These are phyloP conservation scores for Phytopythium aichiense DNA, from an alignment of 352 stramenopile genomes.

Conservation along the genomic window DNA sequence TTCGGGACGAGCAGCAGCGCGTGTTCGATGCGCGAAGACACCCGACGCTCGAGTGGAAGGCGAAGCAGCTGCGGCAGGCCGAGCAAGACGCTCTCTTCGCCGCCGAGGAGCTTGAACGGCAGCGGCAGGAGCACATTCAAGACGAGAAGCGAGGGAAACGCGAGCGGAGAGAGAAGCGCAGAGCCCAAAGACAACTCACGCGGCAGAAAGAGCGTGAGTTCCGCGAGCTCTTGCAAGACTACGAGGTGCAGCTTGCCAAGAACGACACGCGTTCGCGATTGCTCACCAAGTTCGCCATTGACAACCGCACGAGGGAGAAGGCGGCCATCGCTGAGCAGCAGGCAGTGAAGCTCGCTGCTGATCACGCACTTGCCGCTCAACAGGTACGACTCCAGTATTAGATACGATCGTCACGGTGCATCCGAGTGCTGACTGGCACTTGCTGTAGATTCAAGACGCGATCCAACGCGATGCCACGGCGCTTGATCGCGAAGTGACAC, in stretches of 20 bases:
- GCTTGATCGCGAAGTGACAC: slow-evolving; percentile 15
- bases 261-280: slow-evolving; percentile 40
- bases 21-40: slow-evolving; percentile 38
- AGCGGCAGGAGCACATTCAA: slow-evolving; percentile 9
- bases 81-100: slow-evolving; percentile 31
- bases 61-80: slow-evolving; percentile 26
- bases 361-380: slow-evolving; percentile 3
- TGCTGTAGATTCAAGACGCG: background rate
- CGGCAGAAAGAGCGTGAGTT: slow-evolving; percentile 51
- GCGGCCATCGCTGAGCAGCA: slow-evolving; percentile 6
- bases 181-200: slow-evolving; percentile 34
- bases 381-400: slow-evolving; percentile 1
- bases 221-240: slow-evolving; percentile 32
- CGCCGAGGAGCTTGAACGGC: slow-evolving; percentile 21
- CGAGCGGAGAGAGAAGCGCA: slow-evolving; percentile 45
- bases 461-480: slow-evolving; percentile 1
- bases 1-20: slow-evolving; percentile 35
- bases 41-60: slow-evolving; percentile 51
- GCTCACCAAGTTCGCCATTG: slow-evolving; percentile 41
- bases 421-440: background rate
- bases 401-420: background rate
- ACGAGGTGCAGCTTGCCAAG: slow-evolving; percentile 36
- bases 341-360: background rate
- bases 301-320: slow-evolving; percentile 29
- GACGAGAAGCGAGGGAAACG: slow-evolving; percentile 29